Base-by-base conservation (phyloP, 1,139 yeast species). In the Pichia sp. region DNA sequence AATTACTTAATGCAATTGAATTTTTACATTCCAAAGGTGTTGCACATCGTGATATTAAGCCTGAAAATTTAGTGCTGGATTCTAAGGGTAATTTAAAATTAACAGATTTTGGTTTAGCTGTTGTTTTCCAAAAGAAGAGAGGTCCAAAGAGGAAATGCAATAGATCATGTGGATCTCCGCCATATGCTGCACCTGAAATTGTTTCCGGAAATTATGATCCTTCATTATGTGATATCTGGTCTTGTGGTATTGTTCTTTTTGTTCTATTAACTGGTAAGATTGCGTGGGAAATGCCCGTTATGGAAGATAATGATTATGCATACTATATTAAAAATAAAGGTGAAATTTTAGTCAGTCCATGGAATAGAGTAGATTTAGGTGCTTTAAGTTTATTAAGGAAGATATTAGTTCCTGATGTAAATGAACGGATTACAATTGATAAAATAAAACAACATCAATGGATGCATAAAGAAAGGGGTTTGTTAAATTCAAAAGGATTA, bases 21-120 rank as follows among this genome's bases (percentile, higher is more conserved):
- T 78, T 70, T 54, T 59, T 87, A 35, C 96, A 87, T 59, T 68
- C 72, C 3, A 74, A 73, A 41, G 87, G 92, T 42, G 83, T 87
- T 36, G 90, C 94, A 5, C 96, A 87, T 65, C 64, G 96, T 51
- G 96, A 87, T 60, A 84, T 89, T 47, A 87, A 87, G 59, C 96
- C 96, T 0, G 96, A 87, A 58, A 87, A 87, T 58, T 78, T 87
- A n/a, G 68, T 89, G 30, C 66, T 89, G 22, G 96, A 87, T 58
- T 67, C 67, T 28, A 75, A 75, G 45, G 80, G 79, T 5, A 83
- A 83, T 56, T 61, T 82, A 52, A 80, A 81, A 56, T 62, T 82
- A 20, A 80, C 84, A 1, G 87, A 81, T 60, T 81, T 81, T 62
- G 87, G 89, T 0, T 61, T 81, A 11, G 85, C 87, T 0, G 71